phyloP scores from a whole-genome alignment of 2,329 filamentous ascomycete genomes.

The Didymella glomerata region DNA sequence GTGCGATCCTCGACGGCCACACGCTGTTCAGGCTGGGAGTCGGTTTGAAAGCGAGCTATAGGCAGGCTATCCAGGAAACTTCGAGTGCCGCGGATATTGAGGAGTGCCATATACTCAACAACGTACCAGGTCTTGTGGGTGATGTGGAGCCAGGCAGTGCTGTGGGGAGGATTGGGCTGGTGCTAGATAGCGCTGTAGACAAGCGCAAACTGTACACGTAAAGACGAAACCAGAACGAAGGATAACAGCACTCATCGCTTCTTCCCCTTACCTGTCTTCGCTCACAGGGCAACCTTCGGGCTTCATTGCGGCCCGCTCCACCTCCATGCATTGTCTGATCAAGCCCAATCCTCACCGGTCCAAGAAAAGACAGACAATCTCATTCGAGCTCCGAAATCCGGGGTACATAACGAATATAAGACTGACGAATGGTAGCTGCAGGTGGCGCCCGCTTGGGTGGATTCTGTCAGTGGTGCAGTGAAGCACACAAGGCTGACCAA shows the following conservation, averaged over 20 bases:
- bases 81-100: not conserved
- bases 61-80: no score
- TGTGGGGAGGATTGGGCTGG: not conserved
- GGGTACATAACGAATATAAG: not conserved
- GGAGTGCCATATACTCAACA: not conserved
- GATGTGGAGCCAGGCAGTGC: not conserved
- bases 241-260: not conserved
- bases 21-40: not conserved
- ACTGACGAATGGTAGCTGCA: not conserved
- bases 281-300: not conserved
- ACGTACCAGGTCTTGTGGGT: not conserved
- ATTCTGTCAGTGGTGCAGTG: slow-evolving; percentile 10
- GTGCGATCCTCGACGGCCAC: not conserved
- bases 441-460: not conserved
- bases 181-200: not conserved
- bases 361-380: rapidly evolving
- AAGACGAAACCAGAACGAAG: not conserved
- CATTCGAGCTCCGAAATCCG: not conserved
- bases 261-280: not conserved
- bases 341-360: slow-evolving; percentile 6
- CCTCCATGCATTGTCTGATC: not conserved
- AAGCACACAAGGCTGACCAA: slow-evolving; percentile 36
- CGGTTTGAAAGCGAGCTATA: not conserved
- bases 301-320: not conserved
- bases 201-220: not conserved